phyloP scores from a whole-genome alignment of 164 flowering plant species.

The Stephania cephalantha region DNA sequence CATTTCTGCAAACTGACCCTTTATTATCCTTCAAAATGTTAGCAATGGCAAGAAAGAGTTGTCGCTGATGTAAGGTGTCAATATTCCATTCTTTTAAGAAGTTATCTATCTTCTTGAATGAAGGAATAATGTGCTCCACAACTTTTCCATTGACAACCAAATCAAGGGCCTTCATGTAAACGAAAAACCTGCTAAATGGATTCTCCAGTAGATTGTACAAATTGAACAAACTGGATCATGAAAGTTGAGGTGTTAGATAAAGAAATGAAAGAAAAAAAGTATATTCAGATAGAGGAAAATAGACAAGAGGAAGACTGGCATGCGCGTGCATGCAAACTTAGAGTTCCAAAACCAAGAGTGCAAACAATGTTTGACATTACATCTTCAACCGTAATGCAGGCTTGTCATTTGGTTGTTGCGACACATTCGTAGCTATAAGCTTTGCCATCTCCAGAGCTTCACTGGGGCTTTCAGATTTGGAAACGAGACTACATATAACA shows the following conservation, averaged over 20 bases:
- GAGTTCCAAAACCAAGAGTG: neutral
- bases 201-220: slow-evolving; percentile 80
- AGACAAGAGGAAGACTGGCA: no score
- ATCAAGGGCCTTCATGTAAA: slow-evolving; percentile 73
- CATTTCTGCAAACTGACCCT: slow-evolving; percentile 35
- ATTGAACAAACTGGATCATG: slow-evolving; percentile 69
- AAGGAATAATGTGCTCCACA: slow-evolving; percentile 64
- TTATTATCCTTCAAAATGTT: slow-evolving; percentile 70
- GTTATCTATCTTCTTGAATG: slow-evolving; percentile 75
- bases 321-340: no score
- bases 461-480: slow-evolving; percentile 59
- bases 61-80: slow-evolving; percentile 63
- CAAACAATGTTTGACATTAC: slow-evolving; percentile 28
- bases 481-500: slow-evolving; percentile 82
- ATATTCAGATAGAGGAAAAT: no score
- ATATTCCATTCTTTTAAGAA: slow-evolving; percentile 91
- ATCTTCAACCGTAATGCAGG: slow-evolving; percentile 87
- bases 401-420: slow-evolving; percentile 72
- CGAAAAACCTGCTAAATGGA: slow-evolving; percentile 68
- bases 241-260: slow-evolving; percentile 9
- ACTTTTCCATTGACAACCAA: slow-evolving; percentile 75
- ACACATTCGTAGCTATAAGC: slow-evolving; percentile 53
- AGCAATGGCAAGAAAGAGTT: slow-evolving; percentile 63
- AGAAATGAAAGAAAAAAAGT: neutral
- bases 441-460: slow-evolving; percentile 79